Evolutionary conservation across 331 rosid genomes (phyloP), one percentile per base, ranked within the genome.

Genomic region (Arachis monticola): DNA sequence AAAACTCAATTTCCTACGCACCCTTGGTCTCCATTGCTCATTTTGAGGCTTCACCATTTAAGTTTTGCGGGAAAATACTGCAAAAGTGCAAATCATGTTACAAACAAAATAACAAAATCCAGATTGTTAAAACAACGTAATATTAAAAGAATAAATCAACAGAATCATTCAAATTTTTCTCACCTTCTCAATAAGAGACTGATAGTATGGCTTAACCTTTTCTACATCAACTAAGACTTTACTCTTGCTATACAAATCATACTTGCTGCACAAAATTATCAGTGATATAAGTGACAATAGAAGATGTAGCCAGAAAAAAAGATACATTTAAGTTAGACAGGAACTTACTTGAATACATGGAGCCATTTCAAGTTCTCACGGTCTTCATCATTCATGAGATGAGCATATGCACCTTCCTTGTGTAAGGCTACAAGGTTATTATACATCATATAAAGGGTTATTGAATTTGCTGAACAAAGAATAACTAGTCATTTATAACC

Each of bases 301-400:
- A 48, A 32, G 7, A 58, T 57, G 41, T 65, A 35, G 10, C 12
- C 55, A 61, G 42, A 62, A 27, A 40, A 7, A 58, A 32, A 47
- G 11, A 45, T 75, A 8, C 35, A 30, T 8, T 4, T 5, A 60
- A 41, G 7, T 57, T 13, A 27, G 61, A 60, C 7, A 45, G 13
- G 47, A 64, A 3, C 77, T 51, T 85, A 92, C 97, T 92, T 92
- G 80, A 92, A 92, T 2, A 88, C 6, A 6, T 85, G 69, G 10
- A 92, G 94, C 97, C 97, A 92, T 79, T 90, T 87, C 64, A 90
- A 45, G 32, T 90, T 90, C 75, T 92, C 85, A 45, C 47, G 22
- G 41, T 92, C 96, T 55, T 90, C 90, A 55, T 88, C 83, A 72
- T 82, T 90, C 97, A 92, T 87, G 12, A 92, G 69, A 70, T 90